A percentile compares a stretch with the other conserved stretches of the same genome.
These are phyloP conservation scores for Buddleja alternifolia DNA, from an alignment of 257 asterid species.

Conservation along the genomic window DNA sequence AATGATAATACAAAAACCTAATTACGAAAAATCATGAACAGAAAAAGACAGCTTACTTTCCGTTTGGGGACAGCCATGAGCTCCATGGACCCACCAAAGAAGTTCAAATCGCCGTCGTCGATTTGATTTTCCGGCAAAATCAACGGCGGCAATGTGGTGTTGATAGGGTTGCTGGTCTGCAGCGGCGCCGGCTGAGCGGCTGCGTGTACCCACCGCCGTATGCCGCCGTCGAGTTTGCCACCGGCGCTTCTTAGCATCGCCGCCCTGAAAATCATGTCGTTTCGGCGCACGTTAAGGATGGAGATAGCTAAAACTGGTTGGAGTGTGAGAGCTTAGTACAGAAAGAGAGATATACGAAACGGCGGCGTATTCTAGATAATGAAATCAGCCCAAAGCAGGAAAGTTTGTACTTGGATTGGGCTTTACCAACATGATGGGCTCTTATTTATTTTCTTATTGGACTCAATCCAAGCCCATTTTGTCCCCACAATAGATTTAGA, in stretches of 20 bases:
- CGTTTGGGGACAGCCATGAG: constrained; percentile 76
- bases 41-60: constrained; percentile 40
- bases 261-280: constrained; percentile 35
- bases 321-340: too few relatives aligned
- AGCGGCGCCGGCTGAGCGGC: constrained; percentile 43
- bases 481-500: too few relatives aligned
- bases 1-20: not conserved
- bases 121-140: constrained; percentile 47
- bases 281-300: not conserved
- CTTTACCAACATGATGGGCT: too few relatives aligned
- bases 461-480: too few relatives aligned
- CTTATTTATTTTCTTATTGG: too few relatives aligned
- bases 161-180: constrained; percentile 18
- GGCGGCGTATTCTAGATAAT: too few relatives aligned
- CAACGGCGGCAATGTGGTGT: constrained; percentile 37
- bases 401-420: too few relatives aligned
- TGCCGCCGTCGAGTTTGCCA: not conserved
- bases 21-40: not conserved
- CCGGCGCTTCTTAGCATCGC: constrained; percentile 27
- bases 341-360: too few relatives aligned
- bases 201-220: constrained; percentile 45
- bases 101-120: constrained; percentile 20
- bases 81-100: constrained; percentile 46
- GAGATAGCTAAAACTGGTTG: too few relatives aligned
- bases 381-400: too few relatives aligned